Evolutionary conservation across 441 rosid genomes (phyloP).

Genomic region (Aleurites moluccanus): DNA sequence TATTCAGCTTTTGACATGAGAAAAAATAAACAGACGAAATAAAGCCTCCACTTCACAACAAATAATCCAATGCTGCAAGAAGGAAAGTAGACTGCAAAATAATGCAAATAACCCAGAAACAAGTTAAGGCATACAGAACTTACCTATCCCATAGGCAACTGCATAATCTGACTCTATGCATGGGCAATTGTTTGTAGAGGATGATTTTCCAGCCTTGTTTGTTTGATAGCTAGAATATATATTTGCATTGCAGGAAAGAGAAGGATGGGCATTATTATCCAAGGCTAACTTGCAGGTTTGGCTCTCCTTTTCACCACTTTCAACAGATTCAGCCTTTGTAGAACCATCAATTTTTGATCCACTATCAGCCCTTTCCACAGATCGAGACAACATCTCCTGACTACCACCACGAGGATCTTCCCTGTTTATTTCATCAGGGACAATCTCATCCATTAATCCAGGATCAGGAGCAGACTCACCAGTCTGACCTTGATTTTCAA

Average conservation of each 20-base stretch:
- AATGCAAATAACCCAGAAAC: not conserved
- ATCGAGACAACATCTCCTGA: conserved; percentile 86
- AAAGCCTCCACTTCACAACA: not conserved
- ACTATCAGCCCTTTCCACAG: conserved; percentile 90
- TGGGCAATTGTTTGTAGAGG: conserved; percentile 55
- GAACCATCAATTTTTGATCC: conserved; percentile 92
- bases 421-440: conserved; percentile 71
- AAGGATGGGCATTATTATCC: conserved; percentile 69
- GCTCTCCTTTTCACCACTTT: conserved; percentile 88
- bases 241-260: conserved; percentile 92
- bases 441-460: conserved; percentile 86
- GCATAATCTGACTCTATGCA: conserved; percentile 55
- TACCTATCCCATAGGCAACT: conserved; percentile 45
- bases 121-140: not conserved
- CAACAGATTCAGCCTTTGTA: conserved; percentile 86
- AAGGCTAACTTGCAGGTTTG: conserved; percentile 54
- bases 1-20: not conserved
- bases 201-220: conserved; percentile 71
- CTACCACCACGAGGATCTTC: conserved; percentile 90
- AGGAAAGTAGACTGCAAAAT: not conserved
- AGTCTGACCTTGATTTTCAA: conserved; percentile 96
- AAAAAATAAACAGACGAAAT: not conserved
- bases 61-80: not conserved
- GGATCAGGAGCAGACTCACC: conserved; percentile 96
- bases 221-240: conserved; percentile 70